phyloP scores from a whole-genome alignment of 257 asterid species.

The Nicotiana undulata region DNA sequence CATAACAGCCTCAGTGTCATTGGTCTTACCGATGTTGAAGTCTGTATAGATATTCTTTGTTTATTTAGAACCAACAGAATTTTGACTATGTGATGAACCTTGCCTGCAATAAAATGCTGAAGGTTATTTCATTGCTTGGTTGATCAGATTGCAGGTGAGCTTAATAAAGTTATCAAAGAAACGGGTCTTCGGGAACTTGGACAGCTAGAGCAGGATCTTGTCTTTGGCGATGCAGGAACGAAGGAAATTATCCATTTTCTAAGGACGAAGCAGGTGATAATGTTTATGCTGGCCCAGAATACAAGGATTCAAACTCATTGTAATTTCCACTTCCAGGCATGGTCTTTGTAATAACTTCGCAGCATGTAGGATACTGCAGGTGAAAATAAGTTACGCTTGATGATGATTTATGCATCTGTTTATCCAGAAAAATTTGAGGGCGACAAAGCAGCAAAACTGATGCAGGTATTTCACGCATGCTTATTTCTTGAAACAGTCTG shows the following conservation, averaged over 20 bases:
- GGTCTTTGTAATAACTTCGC: constrained; percentile 9
- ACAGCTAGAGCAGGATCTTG: constrained; percentile 95
- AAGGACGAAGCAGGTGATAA: constrained; percentile 55
- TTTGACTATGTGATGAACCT: background rate
- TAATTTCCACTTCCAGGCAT: background rate
- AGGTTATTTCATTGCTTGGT: constrained; percentile 3
- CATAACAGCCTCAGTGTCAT: background rate
- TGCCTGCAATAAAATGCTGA: background rate
- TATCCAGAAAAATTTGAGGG: constrained; percentile 96
- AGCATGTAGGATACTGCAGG: constrained; percentile 39
- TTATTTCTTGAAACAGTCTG: background rate
- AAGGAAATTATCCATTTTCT: constrained; percentile 79
- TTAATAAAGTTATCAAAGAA: constrained; percentile 60
- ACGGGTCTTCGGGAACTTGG: constrained; percentile 81
- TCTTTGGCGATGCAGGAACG: constrained; percentile 98
- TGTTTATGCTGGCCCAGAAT: constrained; percentile 4
- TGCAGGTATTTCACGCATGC: constrained; percentile 68
- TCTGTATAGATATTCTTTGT: background rate
- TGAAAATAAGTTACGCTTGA: constrained; percentile 76
- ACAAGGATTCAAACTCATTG: background rate
- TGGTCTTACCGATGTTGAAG: background rate
- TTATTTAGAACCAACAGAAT: background rate
- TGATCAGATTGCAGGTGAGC: constrained; percentile 85
- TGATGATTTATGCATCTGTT: constrained; percentile 82
- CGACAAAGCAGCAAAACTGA: constrained; percentile 76